Conservation (phyloP, 1,139 yeast species). For the Geotrichum candidum region DNA sequence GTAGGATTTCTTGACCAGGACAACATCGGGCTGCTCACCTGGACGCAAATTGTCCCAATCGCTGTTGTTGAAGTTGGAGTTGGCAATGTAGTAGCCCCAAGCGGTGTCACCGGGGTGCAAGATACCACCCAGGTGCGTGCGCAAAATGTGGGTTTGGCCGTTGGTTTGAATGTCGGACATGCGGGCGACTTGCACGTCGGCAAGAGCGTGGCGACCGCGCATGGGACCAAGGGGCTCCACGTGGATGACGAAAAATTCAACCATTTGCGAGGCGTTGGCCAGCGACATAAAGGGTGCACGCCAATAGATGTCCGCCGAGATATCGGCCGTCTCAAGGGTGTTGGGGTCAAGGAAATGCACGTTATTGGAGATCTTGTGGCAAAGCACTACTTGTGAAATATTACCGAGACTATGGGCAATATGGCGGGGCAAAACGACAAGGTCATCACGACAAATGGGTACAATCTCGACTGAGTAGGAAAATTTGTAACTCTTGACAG, state of each 20-base stretch:
- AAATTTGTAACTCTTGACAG: slow-evolving; percentile 81
- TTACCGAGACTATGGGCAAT: slow-evolving; percentile 82
- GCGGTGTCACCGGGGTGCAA: slow-evolving; percentile 95
- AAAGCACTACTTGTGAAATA: slow-evolving; percentile 74
- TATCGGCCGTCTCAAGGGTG: slow-evolving; percentile 75
- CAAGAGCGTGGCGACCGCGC: slow-evolving; percentile 75
- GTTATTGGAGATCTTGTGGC: slow-evolving; percentile 75
- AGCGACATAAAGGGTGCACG: slow-evolving; percentile 76
- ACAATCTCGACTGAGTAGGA: slow-evolving; percentile 90
- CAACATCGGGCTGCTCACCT: slow-evolving; percentile 66
- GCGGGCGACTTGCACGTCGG: slow-evolving; percentile 86
- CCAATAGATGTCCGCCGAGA: slow-evolving; percentile 77
- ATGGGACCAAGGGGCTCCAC: slow-evolving; percentile 88
- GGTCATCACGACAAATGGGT: slow-evolving; percentile 96
- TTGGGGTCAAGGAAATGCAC: slow-evolving; percentile 81
- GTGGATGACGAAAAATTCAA: slow-evolving; percentile 88
- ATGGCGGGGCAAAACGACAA: slow-evolving; percentile 80
- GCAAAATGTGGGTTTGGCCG: slow-evolving; percentile 69
- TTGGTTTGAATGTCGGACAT: slow-evolving; percentile 79
- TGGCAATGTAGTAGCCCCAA: slow-evolving; percentile 78
- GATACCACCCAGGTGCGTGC: slow-evolving; percentile 89
- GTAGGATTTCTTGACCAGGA: slow-evolving; percentile 86
- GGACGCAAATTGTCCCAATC: slow-evolving; percentile 68
- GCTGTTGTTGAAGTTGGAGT: slow-evolving; percentile 81
- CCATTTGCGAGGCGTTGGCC: slow-evolving; percentile 67